Percentiles rank a stretch among this genome's conserved stretches.
Conservation (phyloP, 2,329 filamentous ascomycete genomes). For the Trichoderma koningii region DNA sequence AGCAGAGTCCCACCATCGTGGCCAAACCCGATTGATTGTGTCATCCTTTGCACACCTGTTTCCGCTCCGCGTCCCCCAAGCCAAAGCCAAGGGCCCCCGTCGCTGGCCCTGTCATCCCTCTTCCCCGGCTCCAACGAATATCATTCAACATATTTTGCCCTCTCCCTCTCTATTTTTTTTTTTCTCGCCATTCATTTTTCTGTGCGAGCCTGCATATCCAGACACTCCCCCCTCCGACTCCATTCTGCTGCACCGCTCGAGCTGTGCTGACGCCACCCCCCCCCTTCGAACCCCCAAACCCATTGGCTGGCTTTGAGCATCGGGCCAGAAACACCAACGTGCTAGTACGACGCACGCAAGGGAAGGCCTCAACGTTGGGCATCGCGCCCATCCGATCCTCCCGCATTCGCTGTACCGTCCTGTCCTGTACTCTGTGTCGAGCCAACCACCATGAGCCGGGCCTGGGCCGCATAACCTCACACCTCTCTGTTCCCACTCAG, state of each 20-base stretch:
- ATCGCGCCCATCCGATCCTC: conserved; percentile 30
- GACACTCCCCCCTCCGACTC: conserved; percentile 12
- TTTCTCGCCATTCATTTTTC: conserved; percentile 7
- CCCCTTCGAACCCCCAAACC: not conserved
- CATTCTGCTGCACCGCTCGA: conserved; percentile 18
- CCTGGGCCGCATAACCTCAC: conserved; percentile 30
- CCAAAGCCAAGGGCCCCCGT: conserved; percentile 10
- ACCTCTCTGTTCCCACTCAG: conserved; percentile 32
- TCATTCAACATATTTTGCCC: conserved; percentile 32
- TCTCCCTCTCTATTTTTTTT: not conserved
- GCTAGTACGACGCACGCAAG: conserved; percentile 17
- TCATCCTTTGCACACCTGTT: conserved; percentile 38
- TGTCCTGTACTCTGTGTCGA: conserved; percentile 27
- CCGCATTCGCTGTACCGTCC: conserved; percentile 27
- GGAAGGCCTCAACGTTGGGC: conserved; percentile 34
- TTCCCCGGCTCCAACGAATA: conserved; percentile 37
- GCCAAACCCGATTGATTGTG: conserved; percentile 39
- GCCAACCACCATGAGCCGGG: conserved; percentile 42
- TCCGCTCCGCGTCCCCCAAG: conserved; percentile 14
- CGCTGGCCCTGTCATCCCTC: conserved; percentile 33
- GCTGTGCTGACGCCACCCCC: not conserved
- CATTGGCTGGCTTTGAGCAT: conserved; percentile 19
- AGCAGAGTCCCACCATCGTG: conserved; percentile 26
- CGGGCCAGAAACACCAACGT: conserved; percentile 2
- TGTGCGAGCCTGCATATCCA: conserved; percentile 20